phyloP scores from a whole-genome alignment of 192 early-diverging fungal species.

The Phlyctochytrium planicorne region DNA sequence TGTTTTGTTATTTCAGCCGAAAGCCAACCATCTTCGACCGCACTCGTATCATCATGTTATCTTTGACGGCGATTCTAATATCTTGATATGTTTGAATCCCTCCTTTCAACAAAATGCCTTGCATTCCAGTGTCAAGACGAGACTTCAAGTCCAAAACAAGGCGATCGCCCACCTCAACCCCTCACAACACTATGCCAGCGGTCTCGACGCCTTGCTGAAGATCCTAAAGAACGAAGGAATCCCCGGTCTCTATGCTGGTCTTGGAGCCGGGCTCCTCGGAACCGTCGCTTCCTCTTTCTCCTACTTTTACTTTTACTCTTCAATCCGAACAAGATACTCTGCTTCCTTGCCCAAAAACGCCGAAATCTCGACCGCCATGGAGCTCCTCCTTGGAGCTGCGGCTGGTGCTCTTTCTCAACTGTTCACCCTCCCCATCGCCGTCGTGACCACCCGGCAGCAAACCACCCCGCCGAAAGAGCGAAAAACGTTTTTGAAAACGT shows the following conservation, averaged over 20 bases:
- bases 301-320: constrained; percentile 63
- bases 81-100: too few relatives aligned
- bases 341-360: constrained; percentile 23
- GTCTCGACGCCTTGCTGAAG: constrained; percentile 76
- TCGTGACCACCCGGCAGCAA: constrained; percentile 93
- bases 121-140: constrained; percentile 87
- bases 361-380: constrained; percentile 77
- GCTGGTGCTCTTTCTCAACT: constrained; percentile 88
- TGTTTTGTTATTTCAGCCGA: not conserved
- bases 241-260: constrained; percentile 82
- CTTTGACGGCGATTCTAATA: too few relatives aligned
- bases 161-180: constrained; percentile 30
- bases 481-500: constrained; percentile 61
- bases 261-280: constrained; percentile 75
- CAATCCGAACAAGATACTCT: constrained; percentile 65
- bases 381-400: constrained; percentile 84
- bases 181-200: constrained; percentile 57
- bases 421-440: constrained; percentile 90
- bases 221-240: constrained; percentile 84
- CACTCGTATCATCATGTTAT: too few relatives aligned
- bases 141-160: constrained; percentile 92
- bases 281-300: constrained; percentile 53
- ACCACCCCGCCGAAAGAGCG: constrained; percentile 70
- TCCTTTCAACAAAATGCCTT: constrained; percentile 1
- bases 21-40: not conserved